A percentile compares a stretch with the other conserved stretches of the same genome.
Conservation (phyloP, 169 alveolate species). For the Cyclospora cayetanensis region DNA sequence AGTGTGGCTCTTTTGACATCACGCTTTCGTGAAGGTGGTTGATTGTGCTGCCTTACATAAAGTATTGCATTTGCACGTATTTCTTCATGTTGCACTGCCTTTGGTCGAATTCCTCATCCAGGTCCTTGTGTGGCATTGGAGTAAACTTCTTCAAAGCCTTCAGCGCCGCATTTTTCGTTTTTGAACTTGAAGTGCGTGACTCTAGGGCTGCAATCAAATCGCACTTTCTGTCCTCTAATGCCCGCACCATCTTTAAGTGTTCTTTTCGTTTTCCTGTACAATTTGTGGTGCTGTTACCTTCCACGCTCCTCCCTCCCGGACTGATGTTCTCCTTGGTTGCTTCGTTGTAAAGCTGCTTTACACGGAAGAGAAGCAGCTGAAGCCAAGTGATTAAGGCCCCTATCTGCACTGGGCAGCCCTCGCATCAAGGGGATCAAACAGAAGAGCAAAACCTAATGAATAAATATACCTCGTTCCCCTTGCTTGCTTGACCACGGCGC, state of each 20-base stretch:
- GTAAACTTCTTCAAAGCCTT: slow-evolving; percentile 43
- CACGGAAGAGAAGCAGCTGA: too few relatives aligned
- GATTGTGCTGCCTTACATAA: slow-evolving; percentile 17
- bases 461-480: too few relatives aligned
- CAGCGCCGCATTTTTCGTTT: slow-evolving; percentile 18
- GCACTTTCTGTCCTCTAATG: slow-evolving; percentile 14
- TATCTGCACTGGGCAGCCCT: too few relatives aligned
- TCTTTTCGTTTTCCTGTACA: too few relatives aligned
- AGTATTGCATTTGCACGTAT: slow-evolving; percentile 33
- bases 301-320: too few relatives aligned
- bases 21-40: background rate
- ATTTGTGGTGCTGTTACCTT: too few relatives aligned
- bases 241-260: slow-evolving; percentile 51
- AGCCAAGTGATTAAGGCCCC: too few relatives aligned
- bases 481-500: too few relatives aligned
- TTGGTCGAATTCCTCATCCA: slow-evolving; percentile 47
- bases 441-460: too few relatives aligned
- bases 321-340: too few relatives aligned
- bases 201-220: slow-evolving; percentile 37
- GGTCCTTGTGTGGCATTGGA: slow-evolving; percentile 38
- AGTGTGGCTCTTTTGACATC: background rate
- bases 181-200: slow-evolving; percentile 5
- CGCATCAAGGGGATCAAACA: too few relatives aligned
- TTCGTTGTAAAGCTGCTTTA: too few relatives aligned
- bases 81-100: slow-evolving; percentile 35